These are phyloP conservation scores for Alternaria triticimaculans DNA, from an alignment of 2,329 filamentous ascomycete genomes.

Conservation along the genomic window DNA sequence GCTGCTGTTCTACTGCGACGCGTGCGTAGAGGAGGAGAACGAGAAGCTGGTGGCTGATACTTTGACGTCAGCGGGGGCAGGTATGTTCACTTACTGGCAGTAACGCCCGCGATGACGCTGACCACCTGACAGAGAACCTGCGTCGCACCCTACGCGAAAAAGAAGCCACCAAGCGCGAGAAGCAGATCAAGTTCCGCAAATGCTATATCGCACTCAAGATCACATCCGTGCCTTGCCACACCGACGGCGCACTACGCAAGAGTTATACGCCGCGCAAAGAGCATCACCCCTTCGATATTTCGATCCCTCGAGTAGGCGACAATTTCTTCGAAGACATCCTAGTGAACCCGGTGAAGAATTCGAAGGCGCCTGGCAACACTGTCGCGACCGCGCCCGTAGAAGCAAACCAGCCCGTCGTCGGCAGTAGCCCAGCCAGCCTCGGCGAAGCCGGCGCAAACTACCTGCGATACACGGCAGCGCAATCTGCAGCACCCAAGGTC, in stretches of 20 bases:
- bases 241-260: not conserved
- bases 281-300: slow-evolving; percentile 15
- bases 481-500: not conserved
- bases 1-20: slow-evolving; percentile 17
- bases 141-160: not conserved
- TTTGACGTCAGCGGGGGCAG: not conserved
- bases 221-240: slow-evolving; percentile 9
- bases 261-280: not conserved
- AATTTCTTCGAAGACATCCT: slow-evolving; percentile 25
- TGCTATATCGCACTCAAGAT: slow-evolving; percentile 22
- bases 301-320: slow-evolving; percentile 13
- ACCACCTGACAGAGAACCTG: not conserved
- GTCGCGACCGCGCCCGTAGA: not conserved
- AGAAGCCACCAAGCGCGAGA: not conserved
- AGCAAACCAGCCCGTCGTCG: not conserved
- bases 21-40: slow-evolving; percentile 8
- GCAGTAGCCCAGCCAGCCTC: not conserved
- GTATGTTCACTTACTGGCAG: not conserved
- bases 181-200: slow-evolving; percentile 7
- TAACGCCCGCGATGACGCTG: not conserved
- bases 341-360: not conserved
- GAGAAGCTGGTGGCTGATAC: not conserved
- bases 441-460: not conserved
- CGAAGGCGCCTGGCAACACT: not conserved
- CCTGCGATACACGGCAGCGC: not conserved